Conservation (phyloP, 352 stramenopile species). For the Globisporangium polare region DNA sequence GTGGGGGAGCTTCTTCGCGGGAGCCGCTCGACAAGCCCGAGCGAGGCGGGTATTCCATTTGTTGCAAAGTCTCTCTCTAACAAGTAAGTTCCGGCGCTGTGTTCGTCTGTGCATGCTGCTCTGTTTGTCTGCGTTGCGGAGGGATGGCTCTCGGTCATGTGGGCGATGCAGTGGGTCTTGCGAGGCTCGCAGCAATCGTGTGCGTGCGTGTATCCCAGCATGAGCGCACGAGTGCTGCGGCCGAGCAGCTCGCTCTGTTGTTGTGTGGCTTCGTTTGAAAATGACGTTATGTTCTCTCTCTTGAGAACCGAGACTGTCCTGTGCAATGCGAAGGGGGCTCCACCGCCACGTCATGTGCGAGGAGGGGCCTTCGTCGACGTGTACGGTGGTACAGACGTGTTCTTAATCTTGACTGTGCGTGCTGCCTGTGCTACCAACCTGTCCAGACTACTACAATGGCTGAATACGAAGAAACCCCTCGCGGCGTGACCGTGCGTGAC, state of each 20-base stretch:
- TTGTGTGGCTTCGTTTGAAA: conserved; percentile 20
- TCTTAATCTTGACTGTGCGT: conserved; percentile 65
- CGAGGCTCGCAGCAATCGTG: not conserved
- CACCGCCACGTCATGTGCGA: conserved; percentile 14
- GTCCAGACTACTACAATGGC: conserved; percentile 79
- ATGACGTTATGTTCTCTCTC: conserved; percentile 68
- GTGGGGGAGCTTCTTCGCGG: conserved; percentile 22
- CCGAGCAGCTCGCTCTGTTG: conserved; percentile 13
- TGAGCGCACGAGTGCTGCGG: not conserved
- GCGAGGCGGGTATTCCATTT: conserved; percentile 34
- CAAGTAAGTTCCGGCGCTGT: conserved; percentile 63
- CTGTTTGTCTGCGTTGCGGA: not conserved
- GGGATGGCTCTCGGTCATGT: not conserved
- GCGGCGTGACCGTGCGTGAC: conserved; percentile 97
- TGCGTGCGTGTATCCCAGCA: no score
- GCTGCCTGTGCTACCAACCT: conserved; percentile 6
- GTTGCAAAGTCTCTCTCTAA: conserved; percentile 86
- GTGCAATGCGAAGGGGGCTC: conserved; percentile 45
- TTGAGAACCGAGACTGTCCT: conserved; percentile 91
- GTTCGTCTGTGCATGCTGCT: conserved; percentile 10
- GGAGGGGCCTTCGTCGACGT: conserved; percentile 28
- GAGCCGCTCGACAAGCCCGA: not conserved
- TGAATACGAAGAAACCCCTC: conserved; percentile 76
- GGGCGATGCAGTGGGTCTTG: not conserved
- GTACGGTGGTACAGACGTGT: conserved; percentile 91